Evolutionary conservation across 371 early-diverging fungal genomes (phyloP), one percentile per base, ranked within the genome.

Genomic region (Parasitella parasitica): DNA sequence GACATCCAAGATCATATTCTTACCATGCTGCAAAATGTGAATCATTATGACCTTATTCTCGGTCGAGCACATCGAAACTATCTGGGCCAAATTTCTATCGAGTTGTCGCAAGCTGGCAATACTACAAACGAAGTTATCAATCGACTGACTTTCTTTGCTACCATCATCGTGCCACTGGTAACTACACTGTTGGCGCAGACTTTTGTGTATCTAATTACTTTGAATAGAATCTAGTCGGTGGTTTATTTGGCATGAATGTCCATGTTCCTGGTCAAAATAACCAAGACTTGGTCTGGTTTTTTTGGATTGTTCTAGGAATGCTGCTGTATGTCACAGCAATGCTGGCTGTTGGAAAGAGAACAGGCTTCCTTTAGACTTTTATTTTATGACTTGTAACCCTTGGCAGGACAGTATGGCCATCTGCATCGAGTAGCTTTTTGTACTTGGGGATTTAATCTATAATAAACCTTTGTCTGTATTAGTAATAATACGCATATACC

Each of bases 11-110:
- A 97, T 70, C 98, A 98, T 71, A 89, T 97, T 8, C 78, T 96
- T 41, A 96, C 97, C 16, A 96, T 97, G 96, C 72, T 92, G 32
- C 95, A 95, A 71, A 96, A 93, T 60, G 73, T 96, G 22, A 83
- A 82, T 9, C 97, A 97, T 69, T 93, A 91, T 66, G 97, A 97
- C 59, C 88, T 89, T 49, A 93, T 94, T 15, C 78, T 98, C 8
- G 90, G 94, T 4, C 80, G 97, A 8, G 88, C 96, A 0, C 98
- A 98, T 66, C 84, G 92, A 36, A 97, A 97, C 67, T 98, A 98
- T 62, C 77, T 98, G 16, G 99, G 97, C 4, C 96, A 96, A 67
- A 96, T 98, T 35, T 88, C 91, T 9, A 96, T 98, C 28, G 98
- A 97, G 70, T 84, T 98, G 64, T 98, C 98, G 2, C 92, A 94